Evolutionary conservation across 805 yeast genomes (phyloP).

Genomic region (Ogataea paradorogensis): DNA sequence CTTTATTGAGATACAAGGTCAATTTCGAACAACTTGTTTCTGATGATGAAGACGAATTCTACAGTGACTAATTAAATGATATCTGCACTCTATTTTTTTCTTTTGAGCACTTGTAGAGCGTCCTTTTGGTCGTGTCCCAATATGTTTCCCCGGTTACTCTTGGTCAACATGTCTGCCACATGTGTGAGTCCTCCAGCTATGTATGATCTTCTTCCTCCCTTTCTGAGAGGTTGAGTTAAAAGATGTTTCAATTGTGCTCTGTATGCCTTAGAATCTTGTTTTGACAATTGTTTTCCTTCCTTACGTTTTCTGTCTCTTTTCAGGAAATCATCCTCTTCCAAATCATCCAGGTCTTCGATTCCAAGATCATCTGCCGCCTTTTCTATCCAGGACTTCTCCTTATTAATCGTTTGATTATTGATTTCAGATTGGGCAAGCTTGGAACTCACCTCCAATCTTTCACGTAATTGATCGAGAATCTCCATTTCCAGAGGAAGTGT

Average conservation of each 20-base stretch:
- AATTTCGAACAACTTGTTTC: constrained; percentile 94
- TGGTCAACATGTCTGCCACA: constrained; percentile 71
- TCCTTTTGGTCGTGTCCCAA: constrained; percentile 66
- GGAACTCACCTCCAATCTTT: constrained; percentile 65
- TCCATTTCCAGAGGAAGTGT: constrained; percentile 75
- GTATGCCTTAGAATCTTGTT: constrained; percentile 44
- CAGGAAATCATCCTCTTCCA: constrained; percentile 68
- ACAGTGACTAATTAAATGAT: constrained; percentile 39
- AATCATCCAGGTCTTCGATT: constrained; percentile 62
- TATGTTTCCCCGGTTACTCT: constrained; percentile 56
- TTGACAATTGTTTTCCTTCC: constrained; percentile 49
- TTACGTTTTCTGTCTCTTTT: constrained; percentile 60
- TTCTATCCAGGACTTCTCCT: constrained; percentile 77
- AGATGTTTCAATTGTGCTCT: constrained; percentile 53
- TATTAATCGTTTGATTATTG: constrained; percentile 48
- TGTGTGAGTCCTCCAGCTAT: constrained; percentile 76
- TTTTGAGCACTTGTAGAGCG: constrained; percentile 62
- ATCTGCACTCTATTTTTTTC: constrained; percentile 10
- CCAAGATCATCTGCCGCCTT: constrained; percentile 95
- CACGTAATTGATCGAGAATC: constrained; percentile 65
- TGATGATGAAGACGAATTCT: constrained; percentile 83
- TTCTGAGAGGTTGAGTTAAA: constrained; percentile 54
- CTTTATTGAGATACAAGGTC: constrained; percentile 90
- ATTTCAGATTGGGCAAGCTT: constrained; percentile 72
- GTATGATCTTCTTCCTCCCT: constrained; percentile 65